A percentile compares a stretch with the other conserved stretches of the same genome.
Conservation (phyloP, 352 stramenopile species). For the Elongisporangium senticosum region DNA sequence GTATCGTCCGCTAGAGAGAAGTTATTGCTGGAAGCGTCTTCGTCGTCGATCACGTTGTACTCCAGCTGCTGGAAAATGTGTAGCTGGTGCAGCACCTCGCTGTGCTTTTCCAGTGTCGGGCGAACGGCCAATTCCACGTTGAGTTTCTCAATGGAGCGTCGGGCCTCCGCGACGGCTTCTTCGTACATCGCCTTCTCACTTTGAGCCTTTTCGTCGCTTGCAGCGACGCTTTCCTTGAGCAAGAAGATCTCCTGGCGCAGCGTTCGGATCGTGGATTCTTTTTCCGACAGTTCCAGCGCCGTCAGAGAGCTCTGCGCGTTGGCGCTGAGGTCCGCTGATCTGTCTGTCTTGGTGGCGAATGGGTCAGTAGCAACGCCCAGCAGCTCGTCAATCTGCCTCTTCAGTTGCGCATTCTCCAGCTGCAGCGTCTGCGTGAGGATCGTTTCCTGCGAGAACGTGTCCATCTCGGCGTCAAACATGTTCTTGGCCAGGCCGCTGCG, state of each 20-base stretch:
- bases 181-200: conserved; percentile 29
- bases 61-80: conserved; percentile 92
- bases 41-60: conserved; percentile 76
- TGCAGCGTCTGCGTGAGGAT: conserved; percentile 69
- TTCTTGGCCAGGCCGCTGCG: conserved; percentile 51
- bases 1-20: conserved; percentile 7
- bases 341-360: not conserved
- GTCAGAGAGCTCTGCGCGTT: conserved; percentile 11
- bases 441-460: conserved; percentile 85
- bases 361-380: conserved; percentile 20
- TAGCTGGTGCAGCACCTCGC: conserved; percentile 87
- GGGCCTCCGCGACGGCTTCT: conserved; percentile 19
- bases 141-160: conserved; percentile 19
- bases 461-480: conserved; percentile 77
- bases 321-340: conserved; percentile 6
- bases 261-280: conserved; percentile 40
- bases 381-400: conserved; percentile 79
- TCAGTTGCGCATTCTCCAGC: conserved; percentile 78
- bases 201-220: conserved; percentile 12
- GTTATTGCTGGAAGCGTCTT: conserved; percentile 31
- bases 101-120: conserved; percentile 82
- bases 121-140: conserved; percentile 35
- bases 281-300: conserved; percentile 36
- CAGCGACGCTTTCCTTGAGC: conserved; percentile 39
- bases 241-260: conserved; percentile 55